Percentiles rank a stretch among this genome's conserved stretches.
These are phyloP conservation scores for Glarea lozoyensis DNA, from an alignment of 495 filamentous ascomycete genomes.

Conservation along the genomic window DNA sequence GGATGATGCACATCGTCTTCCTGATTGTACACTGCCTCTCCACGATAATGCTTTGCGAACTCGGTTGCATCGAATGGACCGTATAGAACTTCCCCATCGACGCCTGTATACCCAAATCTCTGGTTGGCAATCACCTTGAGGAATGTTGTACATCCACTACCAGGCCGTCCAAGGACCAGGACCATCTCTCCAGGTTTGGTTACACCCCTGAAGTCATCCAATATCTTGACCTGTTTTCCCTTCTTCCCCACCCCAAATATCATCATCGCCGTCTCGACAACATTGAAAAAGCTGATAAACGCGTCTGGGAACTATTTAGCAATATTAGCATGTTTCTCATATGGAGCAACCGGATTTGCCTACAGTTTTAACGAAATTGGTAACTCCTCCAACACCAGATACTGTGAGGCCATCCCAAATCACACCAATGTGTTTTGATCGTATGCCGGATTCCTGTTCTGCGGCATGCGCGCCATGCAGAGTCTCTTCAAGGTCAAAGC, in stretches of 20 bases:
- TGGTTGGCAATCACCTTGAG: conserved; percentile 63
- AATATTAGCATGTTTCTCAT: conserved; percentile 63
- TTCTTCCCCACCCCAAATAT: conserved; percentile 32
- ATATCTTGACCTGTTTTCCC: conserved; percentile 36
- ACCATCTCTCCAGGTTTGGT: conserved; percentile 42
- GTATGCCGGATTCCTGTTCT: conserved; percentile 69
- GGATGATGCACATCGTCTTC: conserved; percentile 61
- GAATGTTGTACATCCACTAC: conserved; percentile 64
- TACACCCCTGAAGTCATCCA: conserved; percentile 52
- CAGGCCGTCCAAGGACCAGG: conserved; percentile 63
- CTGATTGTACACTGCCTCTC: conserved; percentile 55
- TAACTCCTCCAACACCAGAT: conserved; percentile 64
- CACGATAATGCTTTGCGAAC: conserved; percentile 53
- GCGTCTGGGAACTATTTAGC: conserved; percentile 80
- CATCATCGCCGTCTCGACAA: conserved; percentile 47
- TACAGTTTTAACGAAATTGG: conserved; percentile 74
- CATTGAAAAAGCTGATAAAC: conserved; percentile 67
- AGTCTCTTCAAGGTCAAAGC: conserved; percentile 63
- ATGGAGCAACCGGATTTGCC: no score
- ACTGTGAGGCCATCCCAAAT: conserved; percentile 74
- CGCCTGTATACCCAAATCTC: conserved; percentile 50
- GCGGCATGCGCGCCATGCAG: conserved; percentile 58
- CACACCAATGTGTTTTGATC: conserved; percentile 69
- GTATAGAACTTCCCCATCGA: conserved; percentile 56
- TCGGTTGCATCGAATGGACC: conserved; percentile 50